Conservation (phyloP, 2,329 filamentous ascomycete genomes). For the Phaeosphaeria sp. region DNA sequence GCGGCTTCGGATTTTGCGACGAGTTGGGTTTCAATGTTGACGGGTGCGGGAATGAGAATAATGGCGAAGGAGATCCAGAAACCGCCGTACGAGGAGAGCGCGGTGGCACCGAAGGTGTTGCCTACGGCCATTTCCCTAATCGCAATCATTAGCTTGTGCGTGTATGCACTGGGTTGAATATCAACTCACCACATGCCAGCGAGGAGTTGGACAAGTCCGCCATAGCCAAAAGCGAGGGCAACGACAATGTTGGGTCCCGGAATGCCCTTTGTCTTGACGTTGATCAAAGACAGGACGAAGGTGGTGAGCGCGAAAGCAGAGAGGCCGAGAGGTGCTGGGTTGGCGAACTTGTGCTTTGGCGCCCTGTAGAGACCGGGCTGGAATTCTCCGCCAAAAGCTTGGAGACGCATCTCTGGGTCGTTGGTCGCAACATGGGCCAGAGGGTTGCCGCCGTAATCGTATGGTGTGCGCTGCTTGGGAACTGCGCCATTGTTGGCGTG, state of each 20-base stretch:
- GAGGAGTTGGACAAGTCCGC: slow-evolving; percentile 58
- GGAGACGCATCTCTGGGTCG: slow-evolving; percentile 53
- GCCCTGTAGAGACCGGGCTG: slow-evolving; percentile 58
- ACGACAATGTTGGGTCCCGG: slow-evolving; percentile 55
- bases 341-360: slow-evolving; percentile 59
- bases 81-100: slow-evolving; percentile 66
- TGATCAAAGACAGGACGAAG: slow-evolving; percentile 63
- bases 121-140: slow-evolving; percentile 61
- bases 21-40: slow-evolving; percentile 57
- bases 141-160: slow-evolving; percentile 11
- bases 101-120: slow-evolving; percentile 69
- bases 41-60: slow-evolving; percentile 62
- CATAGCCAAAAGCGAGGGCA: slow-evolving; percentile 57
- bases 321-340: slow-evolving; percentile 66
- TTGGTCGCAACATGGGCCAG: slow-evolving; percentile 59
- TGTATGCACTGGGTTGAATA: too few relatives aligned
- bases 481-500: slow-evolving; percentile 45
- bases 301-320: slow-evolving; percentile 71
- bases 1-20: slow-evolving; percentile 32
- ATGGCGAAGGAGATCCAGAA: slow-evolving; percentile 69
- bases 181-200: slow-evolving; percentile 62
- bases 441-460: slow-evolving; percentile 60
- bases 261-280: slow-evolving; percentile 53
- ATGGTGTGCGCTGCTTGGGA: slow-evolving; percentile 52
- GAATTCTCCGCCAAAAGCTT: slow-evolving; percentile 60